A percentile compares a stretch with the other conserved stretches of the same genome.
phyloP scores from a whole-genome alignment of 306 rosid genomes.

The Trifolium repens region DNA sequence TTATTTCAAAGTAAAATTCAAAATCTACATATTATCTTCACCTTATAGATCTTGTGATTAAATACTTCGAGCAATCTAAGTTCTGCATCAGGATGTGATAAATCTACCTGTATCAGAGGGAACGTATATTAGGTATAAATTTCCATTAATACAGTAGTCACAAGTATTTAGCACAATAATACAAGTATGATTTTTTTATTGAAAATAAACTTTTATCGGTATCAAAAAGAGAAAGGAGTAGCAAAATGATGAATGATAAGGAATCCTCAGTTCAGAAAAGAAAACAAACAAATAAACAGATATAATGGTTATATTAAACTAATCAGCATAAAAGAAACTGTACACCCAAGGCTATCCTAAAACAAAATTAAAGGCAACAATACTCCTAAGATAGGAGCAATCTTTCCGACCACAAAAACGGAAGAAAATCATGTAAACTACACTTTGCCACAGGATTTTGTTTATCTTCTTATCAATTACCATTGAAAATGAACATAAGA shows the following conservation, averaged over 20 bases:
- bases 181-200: not conserved
- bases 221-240: conserved; percentile 6
- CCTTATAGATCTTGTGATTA: conserved; percentile 96
- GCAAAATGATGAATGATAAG: not conserved
- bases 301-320: not conserved
- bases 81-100: conserved; percentile 84
- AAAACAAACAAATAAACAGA: conserved; percentile 12
- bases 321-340: not conserved
- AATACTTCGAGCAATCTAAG: conserved; percentile 91
- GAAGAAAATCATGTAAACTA: not conserved
- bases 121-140: not conserved
- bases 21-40: conserved; percentile 22
- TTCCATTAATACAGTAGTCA: not conserved
- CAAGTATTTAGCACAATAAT: not conserved
- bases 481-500: not conserved
- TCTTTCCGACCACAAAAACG: not conserved
- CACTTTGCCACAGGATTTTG: not conserved
- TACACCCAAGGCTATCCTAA: not conserved
- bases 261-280: conserved; percentile 1
- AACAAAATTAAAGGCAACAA: not conserved
- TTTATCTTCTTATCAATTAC: not conserved
- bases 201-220: not conserved
- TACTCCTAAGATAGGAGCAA: conserved; percentile 2
- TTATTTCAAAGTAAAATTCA: conserved; percentile 8
- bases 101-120: conserved; percentile 72